Percentiles rank a stretch among this genome's conserved stretches.
Evolutionary conservation across 2,329 filamentous ascomycete species (phyloP).

Genomic region (Apiospora phragmitis): DNA sequence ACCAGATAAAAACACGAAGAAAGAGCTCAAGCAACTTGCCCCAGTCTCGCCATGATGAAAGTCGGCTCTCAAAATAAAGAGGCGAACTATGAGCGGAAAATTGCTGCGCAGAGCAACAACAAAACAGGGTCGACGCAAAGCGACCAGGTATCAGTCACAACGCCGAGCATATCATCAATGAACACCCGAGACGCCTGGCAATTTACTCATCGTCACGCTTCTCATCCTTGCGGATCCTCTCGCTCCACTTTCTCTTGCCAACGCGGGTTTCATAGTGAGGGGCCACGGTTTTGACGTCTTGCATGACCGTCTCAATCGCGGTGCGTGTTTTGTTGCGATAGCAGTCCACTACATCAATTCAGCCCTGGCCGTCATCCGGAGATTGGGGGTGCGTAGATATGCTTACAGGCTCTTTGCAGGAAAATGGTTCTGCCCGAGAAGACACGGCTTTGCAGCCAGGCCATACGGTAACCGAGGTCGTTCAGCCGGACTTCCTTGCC

Average conservation of each 20-base stretch:
- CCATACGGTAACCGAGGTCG: slow-evolving; percentile 92
- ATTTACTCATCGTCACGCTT: slow-evolving; percentile 33
- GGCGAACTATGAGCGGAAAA: neutral
- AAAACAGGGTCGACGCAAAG: neutral
- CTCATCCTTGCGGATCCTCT: slow-evolving; percentile 48
- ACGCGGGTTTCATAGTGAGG: slow-evolving; percentile 87
- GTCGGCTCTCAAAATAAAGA: neutral
- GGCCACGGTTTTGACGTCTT: slow-evolving; percentile 71
- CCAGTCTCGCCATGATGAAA: neutral
- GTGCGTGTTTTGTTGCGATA: slow-evolving; percentile 72
- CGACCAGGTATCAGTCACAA: slow-evolving; percentile 12
- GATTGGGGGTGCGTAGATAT: neutral
- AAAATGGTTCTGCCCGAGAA: slow-evolving; percentile 87
- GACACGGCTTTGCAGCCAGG: slow-evolving; percentile 91
- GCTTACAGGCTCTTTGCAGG: slow-evolving; percentile 87
- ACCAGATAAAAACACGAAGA: neutral
- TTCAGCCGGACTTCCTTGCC: slow-evolving; percentile 88
- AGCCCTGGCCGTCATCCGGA: neutral
- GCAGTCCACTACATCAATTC: slow-evolving; percentile 70
- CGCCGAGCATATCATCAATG: neutral
- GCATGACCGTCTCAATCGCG: slow-evolving; percentile 75
- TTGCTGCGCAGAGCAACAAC: neutral
- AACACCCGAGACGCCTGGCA: neutral
- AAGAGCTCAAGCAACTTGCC: neutral
- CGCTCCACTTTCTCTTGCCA: slow-evolving; percentile 77